A percentile compares a stretch with the other conserved stretches of the same genome.
phyloP scores from a whole-genome alignment of 2,329 filamentous ascomycete species.

The Exophiala sideris region DNA sequence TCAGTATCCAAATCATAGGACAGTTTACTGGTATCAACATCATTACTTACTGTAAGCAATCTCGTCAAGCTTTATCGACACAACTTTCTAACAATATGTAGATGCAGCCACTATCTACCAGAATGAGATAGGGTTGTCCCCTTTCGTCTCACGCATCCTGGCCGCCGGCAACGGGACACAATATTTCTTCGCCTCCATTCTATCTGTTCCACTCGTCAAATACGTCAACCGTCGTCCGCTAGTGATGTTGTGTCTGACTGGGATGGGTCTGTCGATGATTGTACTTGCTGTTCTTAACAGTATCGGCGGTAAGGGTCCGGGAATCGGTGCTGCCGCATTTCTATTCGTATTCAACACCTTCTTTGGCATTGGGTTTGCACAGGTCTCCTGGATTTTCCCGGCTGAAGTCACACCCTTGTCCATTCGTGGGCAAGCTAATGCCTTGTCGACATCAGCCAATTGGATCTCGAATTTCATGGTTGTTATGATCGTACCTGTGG shows the following conservation, averaged over 20 bases:
- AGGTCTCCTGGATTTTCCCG: conserved; percentile 61
- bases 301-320: conserved; percentile 42
- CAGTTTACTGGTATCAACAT: conserved; percentile 46
- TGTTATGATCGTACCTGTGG: conserved; percentile 60
- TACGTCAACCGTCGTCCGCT: conserved; percentile 58
- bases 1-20: conserved; percentile 54
- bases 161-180: conserved; percentile 54
- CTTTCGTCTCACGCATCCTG: conserved; percentile 46
- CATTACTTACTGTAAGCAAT: conserved; percentile 39
- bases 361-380: conserved; percentile 58
- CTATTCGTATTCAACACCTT: conserved; percentile 61
- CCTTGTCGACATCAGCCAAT: conserved; percentile 8
- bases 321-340: conserved; percentile 54
- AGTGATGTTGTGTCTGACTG: conserved; percentile 67
- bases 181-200: conserved; percentile 51
- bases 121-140: conserved; percentile 39
- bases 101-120: conserved; percentile 43
- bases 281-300: conserved; percentile 50
- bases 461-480: conserved; percentile 58
- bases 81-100: too few relatives aligned
- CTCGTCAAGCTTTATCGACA: too few relatives aligned
- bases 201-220: conserved; percentile 51
- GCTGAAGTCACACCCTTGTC: conserved; percentile 59
- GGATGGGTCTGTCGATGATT: conserved; percentile 65
- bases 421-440: conserved; percentile 6